Conservation (phyloP, 2,329 filamentous ascomycete species). For the Diaporthe sp. region DNA sequence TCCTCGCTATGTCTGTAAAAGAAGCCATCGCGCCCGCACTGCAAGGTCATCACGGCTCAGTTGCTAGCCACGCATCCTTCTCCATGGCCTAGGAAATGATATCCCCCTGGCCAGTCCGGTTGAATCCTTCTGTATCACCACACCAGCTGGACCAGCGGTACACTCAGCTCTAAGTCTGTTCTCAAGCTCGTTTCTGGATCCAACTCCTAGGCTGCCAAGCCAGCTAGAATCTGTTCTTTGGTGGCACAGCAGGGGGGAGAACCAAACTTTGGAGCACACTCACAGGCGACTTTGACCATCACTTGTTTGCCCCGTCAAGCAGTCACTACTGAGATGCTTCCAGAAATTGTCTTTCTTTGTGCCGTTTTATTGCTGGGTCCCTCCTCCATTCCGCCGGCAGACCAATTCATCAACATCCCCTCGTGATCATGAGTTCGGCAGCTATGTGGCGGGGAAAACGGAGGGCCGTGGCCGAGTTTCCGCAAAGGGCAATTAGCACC, state of each 20-base stretch:
- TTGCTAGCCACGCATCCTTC: background rate
- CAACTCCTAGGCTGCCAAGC: conserved; percentile 2
- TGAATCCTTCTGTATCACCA: conserved; percentile 20
- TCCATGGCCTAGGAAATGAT: background rate
- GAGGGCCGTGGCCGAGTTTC: conserved; percentile 28
- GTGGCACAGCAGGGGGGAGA: conserved; percentile 23
- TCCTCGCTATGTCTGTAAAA: background rate
- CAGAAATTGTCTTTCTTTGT: background rate
- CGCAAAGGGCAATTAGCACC: conserved; percentile 9
- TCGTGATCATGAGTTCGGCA: conserved; percentile 12
- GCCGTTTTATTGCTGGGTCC: no score
- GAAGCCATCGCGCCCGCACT: background rate
- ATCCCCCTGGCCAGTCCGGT: background rate
- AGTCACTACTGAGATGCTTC: background rate
- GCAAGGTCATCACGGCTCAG: background rate
- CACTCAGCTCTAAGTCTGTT: background rate
- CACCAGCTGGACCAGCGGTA: background rate
- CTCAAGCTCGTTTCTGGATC: conserved; percentile 6
- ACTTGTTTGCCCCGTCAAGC: background rate
- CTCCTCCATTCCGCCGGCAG: background rate
- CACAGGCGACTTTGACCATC: background rate
- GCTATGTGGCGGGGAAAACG: conserved; percentile 13
- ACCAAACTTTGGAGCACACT: conserved; percentile 1
- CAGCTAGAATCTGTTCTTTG: conserved; percentile 9
- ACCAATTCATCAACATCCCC: background rate